Conservation (phyloP, 441 rosid species). For the Brassica hybrid region DNA sequence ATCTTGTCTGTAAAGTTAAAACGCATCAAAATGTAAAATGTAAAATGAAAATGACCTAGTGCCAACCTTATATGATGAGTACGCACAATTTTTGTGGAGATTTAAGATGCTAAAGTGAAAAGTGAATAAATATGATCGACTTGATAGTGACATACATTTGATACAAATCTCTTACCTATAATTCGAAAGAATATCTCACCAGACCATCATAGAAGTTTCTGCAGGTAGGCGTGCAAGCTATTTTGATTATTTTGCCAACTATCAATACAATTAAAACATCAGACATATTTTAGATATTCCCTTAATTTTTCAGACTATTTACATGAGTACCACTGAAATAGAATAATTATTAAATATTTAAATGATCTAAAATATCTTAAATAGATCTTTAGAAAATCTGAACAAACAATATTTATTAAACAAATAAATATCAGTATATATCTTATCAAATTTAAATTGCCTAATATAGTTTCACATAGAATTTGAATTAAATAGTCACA, state of each 20-base stretch:
- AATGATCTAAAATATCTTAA: too few relatives aligned
- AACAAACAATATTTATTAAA: too few relatives aligned
- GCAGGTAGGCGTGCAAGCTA: constrained; percentile 22
- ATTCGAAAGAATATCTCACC: constrained; percentile 19
- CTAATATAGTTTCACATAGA: too few relatives aligned
- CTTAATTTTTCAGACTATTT: too few relatives aligned
- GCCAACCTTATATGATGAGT: constrained; percentile 21
- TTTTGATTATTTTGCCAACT: constrained; percentile 11
- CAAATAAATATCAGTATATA: too few relatives aligned
- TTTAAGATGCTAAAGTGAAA: constrained; percentile 22
- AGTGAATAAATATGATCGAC: constrained; percentile 3
- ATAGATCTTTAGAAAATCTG: too few relatives aligned
- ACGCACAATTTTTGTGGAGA: constrained; percentile 17
- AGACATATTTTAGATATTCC: too few relatives aligned
- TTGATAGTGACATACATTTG: constrained; percentile 1
- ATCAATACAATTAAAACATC: too few relatives aligned
- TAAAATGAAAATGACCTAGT: constrained; percentile 7
- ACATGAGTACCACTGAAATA: too few relatives aligned
- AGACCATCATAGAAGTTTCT: constrained; percentile 10
- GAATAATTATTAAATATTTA: too few relatives aligned
- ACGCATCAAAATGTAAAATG: constrained; percentile 8
- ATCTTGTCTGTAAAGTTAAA: not conserved
- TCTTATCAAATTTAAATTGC: too few relatives aligned
- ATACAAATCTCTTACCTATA: constrained; percentile 21
- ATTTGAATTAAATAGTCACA: too few relatives aligned